Evolutionary conservation across 345 rosid species (phyloP).

Genomic region (Iberis pinnata): DNA sequence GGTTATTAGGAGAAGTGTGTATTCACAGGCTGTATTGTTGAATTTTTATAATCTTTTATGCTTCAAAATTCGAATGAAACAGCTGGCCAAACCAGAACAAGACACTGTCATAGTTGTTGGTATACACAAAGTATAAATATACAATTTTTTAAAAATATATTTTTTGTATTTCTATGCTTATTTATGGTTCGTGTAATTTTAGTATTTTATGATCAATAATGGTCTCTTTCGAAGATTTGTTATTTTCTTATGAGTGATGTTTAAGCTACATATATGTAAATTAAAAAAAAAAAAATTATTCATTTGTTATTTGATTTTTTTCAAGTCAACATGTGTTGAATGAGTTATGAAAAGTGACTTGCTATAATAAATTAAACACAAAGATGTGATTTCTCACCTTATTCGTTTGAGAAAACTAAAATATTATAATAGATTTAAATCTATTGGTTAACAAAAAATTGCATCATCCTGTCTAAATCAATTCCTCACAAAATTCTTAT

Average conservation of each 20-base stretch:
- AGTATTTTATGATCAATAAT: background rate
- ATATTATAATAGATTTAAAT: no score
- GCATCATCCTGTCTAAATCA: no score
- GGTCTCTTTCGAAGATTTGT: slow-evolving; percentile 7
- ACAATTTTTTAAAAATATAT: no score
- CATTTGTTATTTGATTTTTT: background rate
- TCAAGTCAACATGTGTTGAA: no score
- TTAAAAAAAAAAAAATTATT: background rate
- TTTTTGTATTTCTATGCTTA: slow-evolving; percentile 17
- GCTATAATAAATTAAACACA: no score
- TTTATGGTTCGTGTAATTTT: background rate
- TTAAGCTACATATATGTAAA: no score
- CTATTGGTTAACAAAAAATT: no score
- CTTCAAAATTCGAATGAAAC: slow-evolving; percentile 28
- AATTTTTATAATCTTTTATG: slow-evolving; percentile 8
- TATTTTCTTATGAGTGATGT: no score
- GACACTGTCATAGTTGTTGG: slow-evolving; percentile 27
- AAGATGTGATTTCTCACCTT: no score
- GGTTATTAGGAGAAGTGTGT: slow-evolving; percentile 30
- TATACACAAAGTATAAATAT: slow-evolving; percentile 17
- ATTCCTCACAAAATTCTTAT: no score
- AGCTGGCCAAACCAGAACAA: slow-evolving; percentile 30
- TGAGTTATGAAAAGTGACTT: no score
- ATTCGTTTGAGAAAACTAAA: no score
- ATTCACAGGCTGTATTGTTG: slow-evolving; percentile 32